Evolutionary conservation across 495 filamentous ascomycete species (phyloP).

Genomic region (Penicilliopsis zonata): DNA sequence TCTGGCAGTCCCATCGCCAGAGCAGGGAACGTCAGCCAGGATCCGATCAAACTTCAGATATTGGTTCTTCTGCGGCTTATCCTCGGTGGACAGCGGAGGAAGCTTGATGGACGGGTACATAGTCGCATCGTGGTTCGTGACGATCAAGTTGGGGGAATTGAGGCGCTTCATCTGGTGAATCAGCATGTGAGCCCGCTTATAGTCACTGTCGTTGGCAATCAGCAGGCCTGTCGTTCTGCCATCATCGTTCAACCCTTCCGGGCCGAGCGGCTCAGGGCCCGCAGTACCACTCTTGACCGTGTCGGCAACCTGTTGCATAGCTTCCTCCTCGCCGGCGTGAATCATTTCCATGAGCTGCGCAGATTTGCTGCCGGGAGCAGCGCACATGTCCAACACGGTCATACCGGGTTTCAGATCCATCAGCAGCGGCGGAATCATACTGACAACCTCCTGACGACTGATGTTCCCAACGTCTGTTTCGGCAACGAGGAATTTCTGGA

Average conservation of each 20-base stretch:
- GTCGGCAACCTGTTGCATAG: conserved; percentile 48
- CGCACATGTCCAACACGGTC: conserved; percentile 89
- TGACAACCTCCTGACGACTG: conserved; percentile 89
- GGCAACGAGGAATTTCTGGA: conserved; percentile 96
- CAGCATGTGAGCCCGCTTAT: conserved; percentile 90
- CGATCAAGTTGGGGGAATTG: conserved; percentile 91
- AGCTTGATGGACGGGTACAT: conserved; percentile 86
- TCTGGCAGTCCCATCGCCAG: conserved; percentile 81
- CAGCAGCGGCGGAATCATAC: conserved; percentile 94
- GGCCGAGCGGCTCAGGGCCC: conserved; percentile 32
- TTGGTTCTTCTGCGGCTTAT: conserved; percentile 39
- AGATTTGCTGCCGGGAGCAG: conserved; percentile 92
- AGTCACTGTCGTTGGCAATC: conserved; percentile 91
- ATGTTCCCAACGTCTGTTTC: conserved; percentile 97
- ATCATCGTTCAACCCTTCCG: conserved; percentile 54
- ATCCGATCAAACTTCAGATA: conserved; percentile 97
- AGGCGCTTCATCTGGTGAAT: conserved; percentile 95
- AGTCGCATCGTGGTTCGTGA: conserved; percentile 96
- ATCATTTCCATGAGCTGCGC: conserved; percentile 92
- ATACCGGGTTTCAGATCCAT: conserved; percentile 86
- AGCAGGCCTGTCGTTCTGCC: conserved; percentile 82
- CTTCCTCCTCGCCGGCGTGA: conserved; percentile 78
- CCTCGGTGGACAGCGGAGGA: conserved; percentile 32
- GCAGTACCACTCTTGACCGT: conserved; percentile 37
- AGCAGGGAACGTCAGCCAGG: conserved; percentile 92